phyloP scores from a whole-genome alignment of 352 stramenopile species.

The Blastocystis sp. region DNA sequence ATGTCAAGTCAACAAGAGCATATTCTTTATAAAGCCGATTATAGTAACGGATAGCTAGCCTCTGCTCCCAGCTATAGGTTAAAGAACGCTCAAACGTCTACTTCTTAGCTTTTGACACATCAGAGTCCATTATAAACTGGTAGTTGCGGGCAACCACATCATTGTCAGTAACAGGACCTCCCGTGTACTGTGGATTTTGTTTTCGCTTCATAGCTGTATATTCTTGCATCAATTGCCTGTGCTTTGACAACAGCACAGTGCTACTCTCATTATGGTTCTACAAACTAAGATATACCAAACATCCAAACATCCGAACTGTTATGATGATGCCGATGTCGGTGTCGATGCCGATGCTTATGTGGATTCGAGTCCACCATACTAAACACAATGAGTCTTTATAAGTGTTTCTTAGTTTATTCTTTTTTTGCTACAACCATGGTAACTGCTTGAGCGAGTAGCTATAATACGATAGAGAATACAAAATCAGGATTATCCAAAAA shows the following conservation, averaged over 20 bases:
- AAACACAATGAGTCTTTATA: neutral
- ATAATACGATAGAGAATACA: neutral
- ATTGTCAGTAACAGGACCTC: neutral
- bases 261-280: neutral
- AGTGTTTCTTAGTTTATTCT: neutral
- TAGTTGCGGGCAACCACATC: conserved; percentile 18
- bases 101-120: conserved; percentile 4
- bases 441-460: neutral
- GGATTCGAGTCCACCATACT: neutral
- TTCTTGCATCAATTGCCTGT: neutral
- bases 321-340: neutral
- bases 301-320: neutral
- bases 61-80: conserved; percentile 68
- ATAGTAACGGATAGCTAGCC: conserved; percentile 78
- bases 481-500: neutral
- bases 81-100: neutral
- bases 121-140: conserved; percentile 47
- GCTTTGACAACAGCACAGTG: neutral
- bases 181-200: neutral
- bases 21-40: conserved; percentile 76
- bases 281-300: neutral
- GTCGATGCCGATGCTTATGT: neutral
- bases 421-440: neutral
- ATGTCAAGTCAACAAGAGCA: conserved; percentile 72
- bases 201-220: neutral